Conservation (phyloP, 2,329 filamentous ascomycete genomes). For the Calycina herbarum region DNA sequence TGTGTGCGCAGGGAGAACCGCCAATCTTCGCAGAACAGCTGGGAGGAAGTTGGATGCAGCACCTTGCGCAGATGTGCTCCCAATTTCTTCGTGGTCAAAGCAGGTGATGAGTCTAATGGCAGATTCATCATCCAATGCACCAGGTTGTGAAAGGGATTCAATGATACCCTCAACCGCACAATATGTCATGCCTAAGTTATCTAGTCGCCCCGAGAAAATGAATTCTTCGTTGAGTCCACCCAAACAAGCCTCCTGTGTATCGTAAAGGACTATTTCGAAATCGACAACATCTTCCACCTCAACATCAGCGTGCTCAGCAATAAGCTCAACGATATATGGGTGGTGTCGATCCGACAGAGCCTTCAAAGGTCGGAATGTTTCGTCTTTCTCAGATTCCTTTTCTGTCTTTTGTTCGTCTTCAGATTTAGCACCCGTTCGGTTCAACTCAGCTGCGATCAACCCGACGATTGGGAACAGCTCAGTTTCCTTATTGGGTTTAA, state of each 20-base stretch:
- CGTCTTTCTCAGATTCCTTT: conserved; percentile 44
- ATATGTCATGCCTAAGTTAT: conserved; percentile 96
- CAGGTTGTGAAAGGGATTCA: conserved; percentile 65
- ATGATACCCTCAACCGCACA: conserved; percentile 86
- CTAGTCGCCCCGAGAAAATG: conserved; percentile 91
- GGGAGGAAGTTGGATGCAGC: conserved; percentile 91
- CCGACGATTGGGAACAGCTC: conserved; percentile 94
- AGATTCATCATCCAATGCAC: conserved; percentile 70
- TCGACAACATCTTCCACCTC: conserved; percentile 74
- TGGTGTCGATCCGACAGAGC: conserved; percentile 82
- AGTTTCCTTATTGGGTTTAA: conserved; percentile 95
- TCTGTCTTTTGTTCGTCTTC: conserved; percentile 30
- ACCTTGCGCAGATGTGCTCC: conserved; percentile 87
- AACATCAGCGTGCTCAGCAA: conserved; percentile 76
- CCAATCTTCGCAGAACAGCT: conserved; percentile 81
- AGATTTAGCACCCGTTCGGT: conserved; percentile 56
- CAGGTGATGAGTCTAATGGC: conserved; percentile 89
- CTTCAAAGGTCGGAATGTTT: conserved; percentile 72
- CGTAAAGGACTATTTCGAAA: conserved; percentile 96
- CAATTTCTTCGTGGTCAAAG: conserved; percentile 98
- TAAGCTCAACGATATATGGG: conserved; percentile 78
- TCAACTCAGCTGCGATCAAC: conserved; percentile 83
- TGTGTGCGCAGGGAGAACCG: conserved; percentile 64
- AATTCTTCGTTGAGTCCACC: conserved; percentile 92
- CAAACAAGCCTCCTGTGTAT: conserved; percentile 86